Base-by-base conservation (phyloP, 73 alveolate genomes). In the Paramecium biaurelia region DNA sequence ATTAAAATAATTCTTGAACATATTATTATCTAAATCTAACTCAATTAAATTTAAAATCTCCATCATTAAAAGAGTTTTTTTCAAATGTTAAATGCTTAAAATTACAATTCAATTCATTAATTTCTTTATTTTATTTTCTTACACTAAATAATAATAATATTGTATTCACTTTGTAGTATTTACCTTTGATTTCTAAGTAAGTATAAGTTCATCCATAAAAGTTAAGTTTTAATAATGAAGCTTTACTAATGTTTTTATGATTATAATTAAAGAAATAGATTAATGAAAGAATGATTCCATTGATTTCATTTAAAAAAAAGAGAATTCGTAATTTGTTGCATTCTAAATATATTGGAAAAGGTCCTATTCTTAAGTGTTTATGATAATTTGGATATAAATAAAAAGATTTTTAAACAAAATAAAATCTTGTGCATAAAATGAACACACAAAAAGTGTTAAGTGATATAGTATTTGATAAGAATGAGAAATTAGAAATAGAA, bases 341-440 rank as follows among this genome's bases (percentile, higher is more conserved):
- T 53, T 18, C 5, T 18, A 18, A 15, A 53, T 53, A 53, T 6
- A 53, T 53, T 18, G 68, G 68, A 53, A 53, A 2, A 15, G 63
- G 23, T n/a, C 21, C 32, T 4, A 18, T 53, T 18, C 12, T 53
- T 53, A 53, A 18, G 5, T 32, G 20, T 18, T 53, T 53, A 18
- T 18, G 49, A 26, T 63, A 63, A 63, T 63, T 63, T 63, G 45
- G 45, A 32, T 20, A 63, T 63, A 63, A 63, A 63, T 63, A 63
- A 63, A 63, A 63, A 63, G 84, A 63, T 63, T 63, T 63, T 63
- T 63, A 63, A 63, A 63, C 20, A 63, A 63, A 63, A 63, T 63
- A 63, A 63, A 63, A 63, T 63, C 84, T 63, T 63, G 84, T 63
- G 84, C 84, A 53, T 32, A 63, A 30, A 32, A 63, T 63, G 84